These are phyloP conservation scores for Knufia fluminis DNA, from an alignment of 2,329 filamentous ascomycete genomes.

Conservation along the genomic window DNA sequence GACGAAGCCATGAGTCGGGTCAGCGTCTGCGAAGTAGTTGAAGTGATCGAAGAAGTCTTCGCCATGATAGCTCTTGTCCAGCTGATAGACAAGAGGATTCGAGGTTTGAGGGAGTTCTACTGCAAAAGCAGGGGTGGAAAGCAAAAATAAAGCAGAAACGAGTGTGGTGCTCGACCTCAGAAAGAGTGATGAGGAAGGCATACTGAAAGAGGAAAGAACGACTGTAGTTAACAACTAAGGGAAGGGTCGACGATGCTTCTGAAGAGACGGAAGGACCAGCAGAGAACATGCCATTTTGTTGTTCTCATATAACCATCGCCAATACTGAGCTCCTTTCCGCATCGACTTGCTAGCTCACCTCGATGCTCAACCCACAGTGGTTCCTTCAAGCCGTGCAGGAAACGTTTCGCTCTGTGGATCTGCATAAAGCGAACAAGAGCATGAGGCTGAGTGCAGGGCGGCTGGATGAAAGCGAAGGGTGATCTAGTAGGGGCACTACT, in stretches of 20 bases:
- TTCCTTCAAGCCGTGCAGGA: not conserved
- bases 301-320: not conserved
- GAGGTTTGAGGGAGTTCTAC: slow-evolving; percentile 7
- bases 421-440: not conserved
- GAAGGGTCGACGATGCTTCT: not conserved
- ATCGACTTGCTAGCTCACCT: not conserved
- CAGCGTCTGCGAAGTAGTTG: slow-evolving; percentile 37
- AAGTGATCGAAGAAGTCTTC: slow-evolving; percentile 43
- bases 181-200: slow-evolving; percentile 24
- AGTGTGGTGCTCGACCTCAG: slow-evolving; percentile 23
- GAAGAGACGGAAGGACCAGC: not conserved
- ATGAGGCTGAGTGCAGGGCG: too few species aligned
- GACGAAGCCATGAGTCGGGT: slow-evolving; percentile 44
- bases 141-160: slow-evolving; percentile 21
- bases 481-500: too few species aligned
- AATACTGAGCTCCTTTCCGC: not conserved
- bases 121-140: slow-evolving; percentile 16
- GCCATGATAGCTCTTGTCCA: slow-evolving; percentile 36
- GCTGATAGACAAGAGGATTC: slow-evolving; percentile 24
- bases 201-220: slow-evolving; percentile 17
- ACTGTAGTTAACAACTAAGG: slow-evolving; percentile 9
- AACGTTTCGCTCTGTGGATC: not conserved
- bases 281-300: not conserved
- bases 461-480: too few species aligned
- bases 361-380: not conserved